Evolutionary conservation across 2,329 filamentous ascomycete genomes (phyloP).

Genomic region (Colletotrichum sojae): DNA sequence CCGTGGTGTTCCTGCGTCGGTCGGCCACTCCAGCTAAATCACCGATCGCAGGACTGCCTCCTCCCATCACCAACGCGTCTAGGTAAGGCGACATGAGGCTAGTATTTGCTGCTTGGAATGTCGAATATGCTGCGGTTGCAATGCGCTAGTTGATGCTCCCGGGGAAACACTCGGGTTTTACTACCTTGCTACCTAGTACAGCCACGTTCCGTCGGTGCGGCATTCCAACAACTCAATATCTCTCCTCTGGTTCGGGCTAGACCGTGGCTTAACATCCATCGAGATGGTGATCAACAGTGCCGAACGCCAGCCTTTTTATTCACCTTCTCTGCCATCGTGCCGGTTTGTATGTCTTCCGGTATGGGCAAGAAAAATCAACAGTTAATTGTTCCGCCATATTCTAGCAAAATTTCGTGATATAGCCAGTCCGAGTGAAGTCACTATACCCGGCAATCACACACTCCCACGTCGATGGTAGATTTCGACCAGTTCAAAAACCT

Average conservation of each 20-base stretch:
- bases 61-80: conserved; percentile 11
- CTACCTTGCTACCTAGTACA: neutral
- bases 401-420: neutral
- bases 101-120: conserved; percentile 1
- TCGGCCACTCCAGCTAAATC: conserved; percentile 2
- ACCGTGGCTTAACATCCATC: neutral
- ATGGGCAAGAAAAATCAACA: too few relatives aligned
- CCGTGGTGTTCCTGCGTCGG: conserved; percentile 4
- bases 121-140: conserved; percentile 10
- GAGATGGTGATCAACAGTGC: neutral
- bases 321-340: too few relatives aligned
- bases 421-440: neutral
- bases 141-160: conserved; percentile 13
- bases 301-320: too few relatives aligned
- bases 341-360: too few relatives aligned
- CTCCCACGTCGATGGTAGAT: conserved; percentile 10
- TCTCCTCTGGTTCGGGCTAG: neutral
- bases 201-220: conserved; percentile 18
- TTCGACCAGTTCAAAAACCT: conserved; percentile 24
- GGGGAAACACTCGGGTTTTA: neutral
- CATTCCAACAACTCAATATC: neutral
- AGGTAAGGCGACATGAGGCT: conserved; percentile 13
- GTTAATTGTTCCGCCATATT: too few relatives aligned
- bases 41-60: neutral
- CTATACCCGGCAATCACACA: conserved; percentile 2